Evolutionary conservation across 169 alveolate genomes (phyloP).

Genomic region (Cryptosporidium baileyi): DNA sequence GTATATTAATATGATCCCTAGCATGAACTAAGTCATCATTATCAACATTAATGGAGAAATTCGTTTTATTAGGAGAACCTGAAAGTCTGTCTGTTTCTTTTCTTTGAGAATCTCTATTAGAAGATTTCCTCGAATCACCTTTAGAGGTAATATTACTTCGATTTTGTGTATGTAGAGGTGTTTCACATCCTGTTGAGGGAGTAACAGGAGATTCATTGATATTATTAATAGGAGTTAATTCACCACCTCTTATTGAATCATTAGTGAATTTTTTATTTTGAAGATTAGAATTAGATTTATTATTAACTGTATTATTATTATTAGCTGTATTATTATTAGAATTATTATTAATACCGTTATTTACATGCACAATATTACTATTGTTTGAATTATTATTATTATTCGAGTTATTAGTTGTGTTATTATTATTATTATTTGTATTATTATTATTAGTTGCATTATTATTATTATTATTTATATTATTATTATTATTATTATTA

Average conservation of each 20-base stretch:
- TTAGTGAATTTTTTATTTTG: not conserved
- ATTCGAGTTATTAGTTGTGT: not conserved
- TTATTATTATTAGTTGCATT: not conserved
- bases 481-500: not conserved
- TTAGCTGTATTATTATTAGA: not conserved
- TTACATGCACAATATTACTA: not conserved
- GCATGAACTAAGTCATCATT: conserved; percentile 41
- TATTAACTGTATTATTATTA: not conserved
- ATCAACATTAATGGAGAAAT: not conserved
- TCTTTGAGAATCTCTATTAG: conserved; percentile 5
- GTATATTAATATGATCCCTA: conserved; percentile 48
- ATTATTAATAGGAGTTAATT: conserved; percentile 23
- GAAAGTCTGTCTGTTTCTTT: not conserved
- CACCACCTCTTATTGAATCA: conserved; percentile 1
- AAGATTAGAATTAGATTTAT: not conserved
- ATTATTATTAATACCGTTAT: not conserved
- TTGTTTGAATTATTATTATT: not conserved
- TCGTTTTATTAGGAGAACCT: not conserved
- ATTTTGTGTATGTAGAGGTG: conserved; percentile 20
- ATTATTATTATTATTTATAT: not conserved
- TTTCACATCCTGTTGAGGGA: conserved; percentile 68
- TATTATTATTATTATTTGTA: no score
- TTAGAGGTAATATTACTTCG: not conserved
- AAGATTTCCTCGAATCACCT: not conserved
- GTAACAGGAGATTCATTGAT: conserved; percentile 23